Evolutionary conservation across 192 early-diverging fungal genomes (phyloP).

Genomic region (Coemansia sp.): DNA sequence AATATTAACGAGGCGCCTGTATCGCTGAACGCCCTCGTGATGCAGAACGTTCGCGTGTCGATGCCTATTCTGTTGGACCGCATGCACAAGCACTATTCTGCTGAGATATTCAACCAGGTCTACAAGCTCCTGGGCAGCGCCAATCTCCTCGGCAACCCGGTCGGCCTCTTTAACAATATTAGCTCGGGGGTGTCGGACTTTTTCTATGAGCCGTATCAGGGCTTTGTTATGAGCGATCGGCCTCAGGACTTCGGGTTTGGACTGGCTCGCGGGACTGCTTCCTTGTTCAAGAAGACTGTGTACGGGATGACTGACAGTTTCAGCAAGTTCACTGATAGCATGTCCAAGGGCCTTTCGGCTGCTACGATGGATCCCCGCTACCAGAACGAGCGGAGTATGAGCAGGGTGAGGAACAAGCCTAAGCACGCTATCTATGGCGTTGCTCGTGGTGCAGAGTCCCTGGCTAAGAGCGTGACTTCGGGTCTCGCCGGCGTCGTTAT

Average conservation of each 20-base stretch:
- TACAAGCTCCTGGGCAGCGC: constrained; percentile 91
- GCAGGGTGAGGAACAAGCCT: constrained; percentile 80
- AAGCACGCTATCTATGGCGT: constrained; percentile 88
- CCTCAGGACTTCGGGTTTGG: constrained; percentile 95
- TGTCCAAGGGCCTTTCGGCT: constrained; percentile 94
- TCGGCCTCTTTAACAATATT: constrained; percentile 94
- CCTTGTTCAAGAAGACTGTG: constrained; percentile 85
- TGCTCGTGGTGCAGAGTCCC: constrained; percentile 78
- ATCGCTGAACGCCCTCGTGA: constrained; percentile 80
- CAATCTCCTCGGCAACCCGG: constrained; percentile 96
- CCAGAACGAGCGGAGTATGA: constrained; percentile 79
- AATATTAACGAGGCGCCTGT: constrained; percentile 95
- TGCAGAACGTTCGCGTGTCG: constrained; percentile 87
- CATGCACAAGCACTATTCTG: constrained; percentile 82
- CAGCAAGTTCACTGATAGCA: constrained; percentile 91
- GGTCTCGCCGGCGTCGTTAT: constrained; percentile 86
- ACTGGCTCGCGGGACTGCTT: constrained; percentile 76
- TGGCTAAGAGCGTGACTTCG: constrained; percentile 79
- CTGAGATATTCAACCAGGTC: constrained; percentile 83
- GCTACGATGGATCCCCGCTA: constrained; percentile 92
- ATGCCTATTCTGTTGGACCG: constrained; percentile 70
- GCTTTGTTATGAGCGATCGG: constrained; percentile 89
- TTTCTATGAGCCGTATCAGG: constrained; percentile 98
- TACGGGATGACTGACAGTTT: constrained; percentile 95
- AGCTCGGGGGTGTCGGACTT: constrained; percentile 92